phyloP scores from a whole-genome alignment of 2,329 filamentous ascomycete genomes.

The Tolypocladium nubicola region DNA sequence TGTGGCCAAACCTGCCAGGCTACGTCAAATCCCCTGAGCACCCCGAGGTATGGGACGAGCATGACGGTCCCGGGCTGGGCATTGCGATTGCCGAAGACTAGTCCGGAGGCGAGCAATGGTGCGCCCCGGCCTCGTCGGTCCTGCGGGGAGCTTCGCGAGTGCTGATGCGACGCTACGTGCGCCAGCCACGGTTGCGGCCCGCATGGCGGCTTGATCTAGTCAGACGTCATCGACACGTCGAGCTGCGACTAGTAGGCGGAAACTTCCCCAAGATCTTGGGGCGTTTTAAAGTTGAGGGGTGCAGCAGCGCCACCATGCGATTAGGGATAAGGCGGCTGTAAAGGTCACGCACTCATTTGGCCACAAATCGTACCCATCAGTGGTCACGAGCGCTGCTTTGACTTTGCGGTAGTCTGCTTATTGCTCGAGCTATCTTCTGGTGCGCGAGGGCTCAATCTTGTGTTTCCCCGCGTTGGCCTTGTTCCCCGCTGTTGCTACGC shows the following conservation, averaged over 20 bases:
- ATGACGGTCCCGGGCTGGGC: constrained; percentile 50
- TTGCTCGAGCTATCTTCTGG: background rate
- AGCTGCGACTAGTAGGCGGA: background rate
- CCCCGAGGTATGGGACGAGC: constrained; percentile 51
- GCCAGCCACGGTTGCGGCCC: too few species aligned
- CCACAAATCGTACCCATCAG: constrained; percentile 13
- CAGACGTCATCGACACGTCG: background rate
- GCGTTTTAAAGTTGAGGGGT: too few species aligned
- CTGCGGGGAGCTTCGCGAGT: constrained; percentile 56
- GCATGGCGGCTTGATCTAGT: background rate
- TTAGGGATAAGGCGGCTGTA: constrained; percentile 46
- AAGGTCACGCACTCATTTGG: constrained; percentile 34
- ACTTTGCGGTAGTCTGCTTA: background rate
- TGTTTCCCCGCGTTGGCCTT: background rate
- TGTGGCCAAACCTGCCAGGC: constrained; percentile 52
- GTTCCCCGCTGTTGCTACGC: background rate
- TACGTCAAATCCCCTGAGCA: constrained; percentile 45
- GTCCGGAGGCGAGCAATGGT: constrained; percentile 48
- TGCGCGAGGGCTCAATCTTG: background rate
- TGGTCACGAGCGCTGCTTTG: background rate
- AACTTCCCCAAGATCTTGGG: too few species aligned
- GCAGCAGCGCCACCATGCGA: background rate
- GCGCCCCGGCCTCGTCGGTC: constrained; percentile 55
- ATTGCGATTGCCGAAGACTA: constrained; percentile 63
- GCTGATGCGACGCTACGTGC: constrained; percentile 30